Evolutionary conservation across 169 alveolate genomes (phyloP).

Genomic region (Plasmodium vinckei): DNA sequence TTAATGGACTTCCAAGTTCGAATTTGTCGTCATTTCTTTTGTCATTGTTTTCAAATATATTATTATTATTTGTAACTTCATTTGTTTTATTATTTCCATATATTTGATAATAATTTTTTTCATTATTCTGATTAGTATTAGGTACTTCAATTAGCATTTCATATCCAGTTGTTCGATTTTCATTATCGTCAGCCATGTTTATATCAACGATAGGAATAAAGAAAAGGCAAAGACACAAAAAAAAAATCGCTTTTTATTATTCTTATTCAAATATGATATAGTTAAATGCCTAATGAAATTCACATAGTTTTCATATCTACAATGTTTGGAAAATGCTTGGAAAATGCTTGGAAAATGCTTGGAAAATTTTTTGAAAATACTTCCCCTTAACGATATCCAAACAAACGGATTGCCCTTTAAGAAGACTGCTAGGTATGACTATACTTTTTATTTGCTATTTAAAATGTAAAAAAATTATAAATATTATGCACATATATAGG

Average conservation of each 20-base stretch:
- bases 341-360: too few relatives aligned
- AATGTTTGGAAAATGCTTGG: too few relatives aligned
- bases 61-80: not conserved
- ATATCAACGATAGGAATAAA: not conserved
- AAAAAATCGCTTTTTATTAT: not conserved
- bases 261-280: too few relatives aligned
- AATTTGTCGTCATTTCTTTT: not conserved
- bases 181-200: slow-evolving; percentile 13
- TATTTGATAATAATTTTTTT: slow-evolving; percentile 16
- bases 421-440: too few relatives aligned
- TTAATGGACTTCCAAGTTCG: slow-evolving; percentile 45
- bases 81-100: slow-evolving; percentile 14
- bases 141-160: slow-evolving; percentile 10
- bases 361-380: too few relatives aligned
- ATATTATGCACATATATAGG: too few relatives aligned
- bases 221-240: not conserved
- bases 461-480: too few relatives aligned
- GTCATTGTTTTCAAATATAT: not conserved
- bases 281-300: too few relatives aligned
- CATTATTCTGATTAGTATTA: not conserved
- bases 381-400: too few relatives aligned
- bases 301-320: too few relatives aligned
- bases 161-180: slow-evolving; percentile 22
- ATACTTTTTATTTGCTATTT: too few relatives aligned
- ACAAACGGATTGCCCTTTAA: too few relatives aligned